Evolutionary conservation across 2,329 filamentous ascomycete species (phyloP), one percentile per base, ranked within the genome.

Genomic region (Exophiala sp.): DNA sequence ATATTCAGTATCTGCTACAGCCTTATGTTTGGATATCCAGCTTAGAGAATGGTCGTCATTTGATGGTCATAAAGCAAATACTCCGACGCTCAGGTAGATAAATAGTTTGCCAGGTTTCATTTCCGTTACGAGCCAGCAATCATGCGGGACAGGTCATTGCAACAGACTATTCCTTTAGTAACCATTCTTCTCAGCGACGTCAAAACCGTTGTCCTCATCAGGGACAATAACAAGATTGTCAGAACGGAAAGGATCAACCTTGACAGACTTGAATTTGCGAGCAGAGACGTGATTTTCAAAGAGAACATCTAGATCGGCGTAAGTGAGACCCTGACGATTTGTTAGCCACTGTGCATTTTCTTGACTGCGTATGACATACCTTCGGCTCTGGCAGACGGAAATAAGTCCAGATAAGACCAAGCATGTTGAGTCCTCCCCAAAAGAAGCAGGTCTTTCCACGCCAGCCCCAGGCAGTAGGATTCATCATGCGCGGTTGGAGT

Each of bases 351-450:
- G 8, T 3, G 8, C 24, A 14, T 14, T 16, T 21, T 21, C 5
- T 43, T 44, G 14, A 24, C 6, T n/a, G 8, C 8, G 8, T 5
- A 21, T 20, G 35, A 55, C 54, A 11, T 58, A 61, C 59, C 59
- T 62, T 62, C 3, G 72, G 67, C 62, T 77, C 74, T 1, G 75
- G 74, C 1, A 76, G 59, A 12, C 74, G 64, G 61, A 75, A 76
- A 58, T 65, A 77, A 2, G 66, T 68, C 74, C 74, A 78, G 5
- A 72, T 40, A 8, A 70, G 50, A 41, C 68, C 69, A 3, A 72
- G 47, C 4, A 66, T 48, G 39, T 65, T 65, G 3, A 69, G 64
- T 10, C 68, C 70, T 6, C 65, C 72, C 69, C 71, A 76, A 62
- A 76, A 75, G 62, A 73, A 75, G 10, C 66, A 71, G 2, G 66